A percentile compares a stretch with the other conserved stretches of the same genome.
Conservation (phyloP, 306 rosid species). For the Senna siamea region DNA sequence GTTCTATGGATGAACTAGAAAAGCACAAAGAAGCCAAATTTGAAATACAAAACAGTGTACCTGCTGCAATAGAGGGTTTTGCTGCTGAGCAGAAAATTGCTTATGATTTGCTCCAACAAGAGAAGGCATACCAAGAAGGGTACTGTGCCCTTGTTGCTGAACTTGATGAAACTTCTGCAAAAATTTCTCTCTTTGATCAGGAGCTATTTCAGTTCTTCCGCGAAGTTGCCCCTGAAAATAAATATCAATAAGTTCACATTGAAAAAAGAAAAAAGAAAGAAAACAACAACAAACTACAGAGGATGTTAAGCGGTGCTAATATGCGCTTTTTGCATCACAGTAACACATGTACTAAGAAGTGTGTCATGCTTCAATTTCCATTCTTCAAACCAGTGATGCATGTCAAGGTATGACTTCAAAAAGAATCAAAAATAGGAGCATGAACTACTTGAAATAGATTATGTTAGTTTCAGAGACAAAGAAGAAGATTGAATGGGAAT, state of each 20-base stretch:
- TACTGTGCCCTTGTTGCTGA: slow-evolving; percentile 88
- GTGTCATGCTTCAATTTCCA: not conserved
- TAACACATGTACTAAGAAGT: not conserved
- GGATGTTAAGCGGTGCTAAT: not conserved
- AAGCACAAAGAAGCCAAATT: slow-evolving; percentile 30
- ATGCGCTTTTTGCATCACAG: not conserved
- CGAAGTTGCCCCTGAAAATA: slow-evolving; percentile 74
- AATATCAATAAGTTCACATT: slow-evolving; percentile 33
- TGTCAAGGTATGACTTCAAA: not conserved
- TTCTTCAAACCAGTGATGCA: not conserved
- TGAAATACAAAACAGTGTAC: slow-evolving; percentile 42
- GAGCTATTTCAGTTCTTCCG: slow-evolving; percentile 94
- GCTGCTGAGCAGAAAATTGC: slow-evolving; percentile 86
- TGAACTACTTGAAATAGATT: slow-evolving; percentile 20
- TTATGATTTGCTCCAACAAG: slow-evolving; percentile 82
- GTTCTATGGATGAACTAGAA: slow-evolving; percentile 19
- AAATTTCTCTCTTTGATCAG: slow-evolving; percentile 95
- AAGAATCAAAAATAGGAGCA: not conserved
- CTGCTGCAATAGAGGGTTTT: slow-evolving; percentile 88
- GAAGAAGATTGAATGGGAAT: too few species aligned
- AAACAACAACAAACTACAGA: not conserved
- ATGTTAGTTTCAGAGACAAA: too few species aligned
- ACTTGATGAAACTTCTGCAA: slow-evolving; percentile 94
- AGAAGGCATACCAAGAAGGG: slow-evolving; percentile 78
- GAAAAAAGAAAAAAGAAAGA: not conserved